These are phyloP conservation scores for Buxus sempervirens DNA, from an alignment of 164 flowering plant genomes.

Conservation along the genomic window DNA sequence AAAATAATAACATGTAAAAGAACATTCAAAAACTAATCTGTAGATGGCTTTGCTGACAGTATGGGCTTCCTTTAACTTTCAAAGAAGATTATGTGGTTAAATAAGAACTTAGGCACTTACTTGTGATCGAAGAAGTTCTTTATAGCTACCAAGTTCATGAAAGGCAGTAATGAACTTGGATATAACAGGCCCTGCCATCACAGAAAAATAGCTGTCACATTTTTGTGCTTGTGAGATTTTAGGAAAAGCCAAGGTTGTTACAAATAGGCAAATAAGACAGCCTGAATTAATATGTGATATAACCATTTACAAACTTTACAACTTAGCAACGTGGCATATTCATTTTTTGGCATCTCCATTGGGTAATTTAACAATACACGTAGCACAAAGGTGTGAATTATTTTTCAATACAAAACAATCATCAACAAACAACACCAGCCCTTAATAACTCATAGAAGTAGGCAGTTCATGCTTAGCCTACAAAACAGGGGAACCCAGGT, in stretches of 20 bases:
- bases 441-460: neutral
- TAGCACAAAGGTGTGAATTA: neutral
- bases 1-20: too few species aligned
- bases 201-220: neutral
- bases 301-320: neutral
- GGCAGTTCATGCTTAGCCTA: neutral
- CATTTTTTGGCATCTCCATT: neutral
- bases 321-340: neutral
- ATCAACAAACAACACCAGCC: neutral
- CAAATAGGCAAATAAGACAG: neutral
- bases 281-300: too few species aligned
- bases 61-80: neutral
- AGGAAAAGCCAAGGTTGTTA: too few species aligned
- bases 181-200: constrained; percentile 74
- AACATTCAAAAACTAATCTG: too few species aligned
- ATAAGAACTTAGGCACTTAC: constrained; percentile 35
- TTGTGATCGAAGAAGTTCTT: constrained; percentile 91
- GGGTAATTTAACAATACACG: neutral
- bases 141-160: constrained; percentile 80
- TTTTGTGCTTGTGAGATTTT: neutral
- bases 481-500: neutral
- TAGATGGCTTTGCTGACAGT: too few species aligned
- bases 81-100: neutral
- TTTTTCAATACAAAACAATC: neutral
- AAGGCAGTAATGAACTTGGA: constrained; percentile 70